These are phyloP conservation scores for Ascochyta viciae-villosae DNA, from an alignment of 2,329 filamentous ascomycete species.

Conservation along the genomic window DNA sequence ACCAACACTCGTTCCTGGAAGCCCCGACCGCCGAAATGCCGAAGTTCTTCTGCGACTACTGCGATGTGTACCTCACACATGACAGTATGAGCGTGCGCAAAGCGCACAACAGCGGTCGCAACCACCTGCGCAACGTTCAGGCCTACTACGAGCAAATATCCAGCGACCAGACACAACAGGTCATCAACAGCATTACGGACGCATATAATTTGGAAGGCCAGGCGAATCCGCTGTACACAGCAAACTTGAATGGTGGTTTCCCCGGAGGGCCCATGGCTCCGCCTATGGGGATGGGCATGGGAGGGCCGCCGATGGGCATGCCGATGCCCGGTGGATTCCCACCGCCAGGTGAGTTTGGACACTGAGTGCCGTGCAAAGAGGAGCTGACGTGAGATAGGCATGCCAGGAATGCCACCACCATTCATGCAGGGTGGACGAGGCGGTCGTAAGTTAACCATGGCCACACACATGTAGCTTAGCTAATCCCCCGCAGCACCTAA, in stretches of 20 bases:
- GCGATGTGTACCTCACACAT: constrained; percentile 99
- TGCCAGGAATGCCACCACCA: constrained; percentile 49
- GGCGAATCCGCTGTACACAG: constrained; percentile 79
- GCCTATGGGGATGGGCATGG: constrained; percentile 28
- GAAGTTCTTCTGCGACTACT: constrained; percentile 76
- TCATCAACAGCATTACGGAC: constrained; percentile 96
- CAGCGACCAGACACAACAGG: constrained; percentile 96
- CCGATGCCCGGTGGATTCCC: constrained; percentile 25
- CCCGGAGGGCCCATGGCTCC: constrained; percentile 35
- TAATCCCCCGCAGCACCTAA: constrained; percentile 23
- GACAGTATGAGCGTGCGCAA: constrained; percentile 99
- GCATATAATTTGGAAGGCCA: constrained; percentile 96
- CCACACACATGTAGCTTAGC: background rate
- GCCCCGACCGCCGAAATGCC: constrained; percentile 22
- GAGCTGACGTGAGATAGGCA: constrained; percentile 29
- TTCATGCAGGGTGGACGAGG: constrained; percentile 50
- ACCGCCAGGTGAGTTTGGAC: constrained; percentile 22
- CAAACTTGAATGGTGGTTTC: constrained; percentile 57
- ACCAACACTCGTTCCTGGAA: background rate
- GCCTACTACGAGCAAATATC: constrained; percentile 99
- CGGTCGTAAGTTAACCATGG: constrained; percentile 40
- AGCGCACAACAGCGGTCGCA: constrained; percentile 94
- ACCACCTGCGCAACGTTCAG: constrained; percentile 96
- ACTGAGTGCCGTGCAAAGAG: background rate
- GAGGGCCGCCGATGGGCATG: constrained; percentile 30